Percentiles rank a stretch among this genome's conserved stretches.
Conservation (phyloP, 2,329 filamentous ascomycete genomes). For the Sclerotinia trifoliorum region DNA sequence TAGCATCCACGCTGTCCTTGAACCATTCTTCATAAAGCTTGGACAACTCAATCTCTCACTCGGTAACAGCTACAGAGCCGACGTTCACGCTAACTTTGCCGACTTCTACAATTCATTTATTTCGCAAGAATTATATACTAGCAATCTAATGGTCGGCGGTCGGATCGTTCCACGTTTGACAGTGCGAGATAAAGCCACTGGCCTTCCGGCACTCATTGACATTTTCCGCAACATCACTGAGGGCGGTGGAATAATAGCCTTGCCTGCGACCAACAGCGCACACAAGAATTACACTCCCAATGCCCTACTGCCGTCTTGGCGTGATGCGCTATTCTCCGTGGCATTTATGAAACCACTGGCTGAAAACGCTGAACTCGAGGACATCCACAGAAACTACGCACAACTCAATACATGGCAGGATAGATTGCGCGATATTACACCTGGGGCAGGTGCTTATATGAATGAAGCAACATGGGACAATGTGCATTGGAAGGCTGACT, state of each 20-base stretch:
- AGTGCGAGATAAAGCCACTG: background rate
- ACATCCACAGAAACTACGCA: background rate
- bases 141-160: background rate
- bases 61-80: background rate
- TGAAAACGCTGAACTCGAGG: background rate
- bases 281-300: background rate
- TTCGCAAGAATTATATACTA: background rate
- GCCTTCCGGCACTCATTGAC: background rate
- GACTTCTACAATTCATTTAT: background rate
- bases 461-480: constrained; percentile 9
- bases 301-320: background rate
- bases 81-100: background rate
- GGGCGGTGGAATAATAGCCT: background rate
- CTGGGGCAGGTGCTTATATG: background rate
- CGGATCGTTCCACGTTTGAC: background rate
- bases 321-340: background rate
- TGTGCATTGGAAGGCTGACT: background rate
- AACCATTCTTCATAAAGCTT: background rate
- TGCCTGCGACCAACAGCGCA: background rate
- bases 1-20: background rate
- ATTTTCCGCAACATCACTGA: background rate
- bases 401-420: background rate
- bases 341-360: background rate
- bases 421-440: background rate
- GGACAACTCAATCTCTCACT: background rate